Conservation (phyloP, 2,329 filamentous ascomycete species). For the Bipolaris victoriae region DNA sequence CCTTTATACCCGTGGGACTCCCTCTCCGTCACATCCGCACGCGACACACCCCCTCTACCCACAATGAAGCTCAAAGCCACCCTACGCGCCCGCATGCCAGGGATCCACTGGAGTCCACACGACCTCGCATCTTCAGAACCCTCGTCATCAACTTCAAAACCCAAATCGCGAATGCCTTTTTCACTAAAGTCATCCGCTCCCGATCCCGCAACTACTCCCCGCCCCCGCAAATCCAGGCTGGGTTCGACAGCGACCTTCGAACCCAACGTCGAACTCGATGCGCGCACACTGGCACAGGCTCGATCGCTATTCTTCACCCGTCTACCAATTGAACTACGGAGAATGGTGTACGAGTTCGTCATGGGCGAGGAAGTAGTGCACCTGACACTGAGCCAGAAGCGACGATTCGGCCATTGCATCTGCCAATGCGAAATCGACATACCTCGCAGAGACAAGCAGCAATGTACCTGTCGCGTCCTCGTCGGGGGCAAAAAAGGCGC, state of each 20-base stretch:
- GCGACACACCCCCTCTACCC: neutral
- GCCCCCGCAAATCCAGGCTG: constrained; percentile 32
- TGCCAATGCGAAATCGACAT: constrained; percentile 26
- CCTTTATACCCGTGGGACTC: neutral
- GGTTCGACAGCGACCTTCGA: constrained; percentile 21
- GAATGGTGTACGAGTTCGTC: constrained; percentile 42
- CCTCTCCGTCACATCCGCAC: neutral
- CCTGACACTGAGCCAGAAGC: constrained; percentile 39
- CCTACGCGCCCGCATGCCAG: constrained; percentile 22
- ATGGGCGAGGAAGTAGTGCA: constrained; percentile 40
- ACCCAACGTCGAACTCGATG: constrained; percentile 31
- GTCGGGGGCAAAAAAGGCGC: constrained; percentile 32
- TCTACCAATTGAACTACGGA: constrained; percentile 42
- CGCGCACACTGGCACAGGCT: constrained; percentile 35
- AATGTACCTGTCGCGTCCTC: constrained; percentile 40
- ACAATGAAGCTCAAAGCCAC: constrained; percentile 18
- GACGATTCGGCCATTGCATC: constrained; percentile 41
- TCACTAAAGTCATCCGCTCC: constrained; percentile 9
- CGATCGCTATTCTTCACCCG: constrained; percentile 39
- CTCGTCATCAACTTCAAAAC: constrained; percentile 11
- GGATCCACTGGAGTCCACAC: constrained; percentile 36
- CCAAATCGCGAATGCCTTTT: constrained; percentile 25
- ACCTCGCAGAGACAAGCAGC: constrained; percentile 14
- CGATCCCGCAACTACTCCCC: neutral
- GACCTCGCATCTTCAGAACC: constrained; percentile 27